These are phyloP conservation scores for sunflower (Helianthus annuus) DNA, from an alignment of 129 eudicot genomes.

Conservation along the genomic window DNA sequence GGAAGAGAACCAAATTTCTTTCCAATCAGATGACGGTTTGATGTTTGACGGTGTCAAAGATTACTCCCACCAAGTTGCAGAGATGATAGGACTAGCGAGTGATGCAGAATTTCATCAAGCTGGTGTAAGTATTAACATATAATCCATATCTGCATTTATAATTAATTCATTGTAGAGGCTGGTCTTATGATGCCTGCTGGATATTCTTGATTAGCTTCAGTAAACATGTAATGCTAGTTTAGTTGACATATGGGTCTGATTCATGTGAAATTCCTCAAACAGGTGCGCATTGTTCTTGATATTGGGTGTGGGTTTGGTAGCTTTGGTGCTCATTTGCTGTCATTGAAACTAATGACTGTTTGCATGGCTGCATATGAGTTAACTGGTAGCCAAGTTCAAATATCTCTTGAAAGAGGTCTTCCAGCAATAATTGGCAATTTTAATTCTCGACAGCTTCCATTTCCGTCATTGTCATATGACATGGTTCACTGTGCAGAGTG, in stretches of 20 bases:
- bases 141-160: slow-evolving; percentile 4
- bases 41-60: slow-evolving; percentile 74
- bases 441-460: slow-evolving; percentile 87
- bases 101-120: slow-evolving; percentile 74
- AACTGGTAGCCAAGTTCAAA: slow-evolving; percentile 96
- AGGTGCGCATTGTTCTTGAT: slow-evolving; percentile 84
- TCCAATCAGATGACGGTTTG: slow-evolving; percentile 65
- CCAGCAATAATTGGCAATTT: slow-evolving; percentile 92
- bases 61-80: slow-evolving; percentile 89
- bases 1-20: slow-evolving; percentile 97
- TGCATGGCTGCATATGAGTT: slow-evolving; percentile 93
- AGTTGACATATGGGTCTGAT: slow-evolving; percentile 11
- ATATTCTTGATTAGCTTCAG: background rate
- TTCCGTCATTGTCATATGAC: slow-evolving; percentile 92
- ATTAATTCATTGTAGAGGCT: background rate
- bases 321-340: slow-evolving; percentile 93
- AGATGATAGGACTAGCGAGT: slow-evolving; percentile 84
- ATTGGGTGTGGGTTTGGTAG: slow-evolving; percentile 98
- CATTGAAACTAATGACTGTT: slow-evolving; percentile 77
- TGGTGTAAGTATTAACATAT: slow-evolving; percentile 60
- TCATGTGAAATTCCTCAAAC: slow-evolving; percentile 28
- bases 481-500: slow-evolving; percentile 99
- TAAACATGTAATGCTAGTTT: too few relatives aligned
- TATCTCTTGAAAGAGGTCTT: slow-evolving; percentile 98
- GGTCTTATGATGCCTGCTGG: slow-evolving; percentile 10